Evolutionary conservation across 164 flowering plant species (phyloP), one percentile per base, ranked within the genome.

Genomic region (Euptelea pleiosperma): DNA sequence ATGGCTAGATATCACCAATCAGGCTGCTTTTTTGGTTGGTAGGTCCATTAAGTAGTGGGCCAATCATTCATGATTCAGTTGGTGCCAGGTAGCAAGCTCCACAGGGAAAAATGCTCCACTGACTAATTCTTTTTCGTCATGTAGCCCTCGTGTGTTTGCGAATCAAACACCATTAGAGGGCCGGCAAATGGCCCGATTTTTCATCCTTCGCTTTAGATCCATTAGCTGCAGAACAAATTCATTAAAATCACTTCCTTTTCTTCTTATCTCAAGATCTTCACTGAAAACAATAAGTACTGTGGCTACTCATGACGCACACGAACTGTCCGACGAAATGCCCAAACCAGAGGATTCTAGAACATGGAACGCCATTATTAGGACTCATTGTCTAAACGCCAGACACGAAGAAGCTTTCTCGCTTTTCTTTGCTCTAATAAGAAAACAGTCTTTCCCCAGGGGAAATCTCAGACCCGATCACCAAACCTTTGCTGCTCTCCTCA

Each of bases 401-500:
- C 62, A 62, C 52, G 52, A 16, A 41, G 50, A 62, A 34, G 67
- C 70, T 40, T 22, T 66, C 2, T 34, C 52, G 1, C 40, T 52
- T 29, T 66, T 61, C 36, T 19, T 14, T 15, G 16, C 49, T 25
- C 26, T 12, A 47, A 49, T 48, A 57, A 45, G n/a, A 18, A 37
- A 28, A 35, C 18, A 48, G 29, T 59, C 35, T 19, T 37, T 31
- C 11, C 21, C 9, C 2, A 42, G 45, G 15, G 16, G 4, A n/a
- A 11, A 36, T 15, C 14, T 58, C 26, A 48, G 47, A 48, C 65
- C 65, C 2, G 74, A 75, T 61, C 60, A 71, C 59, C 62, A 66
- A 34, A 62, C 77, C 48, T 41, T 84, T 26, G 71, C 85, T 22
- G 70, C 71, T 46, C 58, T 80, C 55, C 66, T 91, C 57, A 87